Conservation (phyloP, 2,329 filamentous ascomycete genomes). For the Rhexocercosporidium sp. region DNA sequence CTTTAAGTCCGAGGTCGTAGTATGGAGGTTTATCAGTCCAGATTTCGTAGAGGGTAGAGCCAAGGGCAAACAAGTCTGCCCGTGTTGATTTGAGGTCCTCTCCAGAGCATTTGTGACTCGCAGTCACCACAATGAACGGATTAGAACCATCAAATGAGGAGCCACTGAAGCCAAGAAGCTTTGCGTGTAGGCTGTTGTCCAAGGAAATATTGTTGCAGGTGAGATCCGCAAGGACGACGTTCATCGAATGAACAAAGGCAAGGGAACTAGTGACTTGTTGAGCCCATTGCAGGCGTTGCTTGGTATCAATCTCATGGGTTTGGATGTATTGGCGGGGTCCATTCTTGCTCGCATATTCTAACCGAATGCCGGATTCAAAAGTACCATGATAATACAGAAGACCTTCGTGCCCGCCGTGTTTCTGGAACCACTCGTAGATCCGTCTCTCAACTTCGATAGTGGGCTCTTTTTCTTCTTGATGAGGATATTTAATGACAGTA, state of each 20-base stretch:
- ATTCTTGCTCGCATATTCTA: conserved; percentile 4
- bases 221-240: conserved; percentile 4
- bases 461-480: too few species aligned
- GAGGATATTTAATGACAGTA: too few species aligned
- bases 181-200: background rate
- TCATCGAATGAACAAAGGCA: background rate
- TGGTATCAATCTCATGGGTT: background rate
- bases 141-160: conserved; percentile 3
- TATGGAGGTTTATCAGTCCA: background rate
- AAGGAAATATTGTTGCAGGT: conserved; percentile 1
- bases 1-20: too few species aligned
- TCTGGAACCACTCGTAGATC: too few species aligned
- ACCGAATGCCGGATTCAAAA: background rate
- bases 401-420: too few species aligned
- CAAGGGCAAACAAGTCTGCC: conserved; percentile 6
- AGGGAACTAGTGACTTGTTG: background rate
- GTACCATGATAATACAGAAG: too few species aligned
- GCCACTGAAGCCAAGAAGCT: conserved; percentile 1
- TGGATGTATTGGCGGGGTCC: background rate
- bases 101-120: background rate
- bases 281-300: background rate
- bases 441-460: too few species aligned
- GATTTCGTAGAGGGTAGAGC: conserved; percentile 13
- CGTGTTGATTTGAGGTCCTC: background rate
- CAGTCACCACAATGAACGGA: background rate